Evolutionary conservation across 352 stramenopile genomes (phyloP).

Genomic region (Aphanomyces euteiches): DNA sequence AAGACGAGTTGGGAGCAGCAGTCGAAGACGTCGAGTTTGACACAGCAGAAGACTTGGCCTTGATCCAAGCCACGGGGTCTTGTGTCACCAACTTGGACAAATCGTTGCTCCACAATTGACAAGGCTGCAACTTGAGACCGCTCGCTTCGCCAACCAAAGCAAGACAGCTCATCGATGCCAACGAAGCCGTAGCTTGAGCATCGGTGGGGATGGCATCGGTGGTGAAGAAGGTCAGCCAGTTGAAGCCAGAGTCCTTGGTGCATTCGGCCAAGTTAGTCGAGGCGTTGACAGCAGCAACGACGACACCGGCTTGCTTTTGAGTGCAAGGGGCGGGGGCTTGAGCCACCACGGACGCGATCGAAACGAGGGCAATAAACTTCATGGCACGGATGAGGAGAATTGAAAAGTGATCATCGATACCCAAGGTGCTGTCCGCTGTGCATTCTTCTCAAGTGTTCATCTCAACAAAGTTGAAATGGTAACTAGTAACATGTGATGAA

Average conservation of each 20-base stretch:
- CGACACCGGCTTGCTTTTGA: slow-evolving; percentile 82
- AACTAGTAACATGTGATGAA: slow-evolving; percentile 32
- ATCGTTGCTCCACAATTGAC: not conserved
- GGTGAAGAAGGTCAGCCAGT: not conserved
- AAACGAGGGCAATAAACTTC: slow-evolving; percentile 60
- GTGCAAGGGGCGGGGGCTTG: slow-evolving; percentile 87
- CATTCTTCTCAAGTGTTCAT: slow-evolving; percentile 71
- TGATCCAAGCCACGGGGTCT: not conserved
- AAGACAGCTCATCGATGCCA: not conserved
- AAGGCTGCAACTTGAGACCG: not conserved
- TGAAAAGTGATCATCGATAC: slow-evolving; percentile 86
- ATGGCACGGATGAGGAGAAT: slow-evolving; percentile 53
- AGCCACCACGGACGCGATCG: slow-evolving; percentile 67
- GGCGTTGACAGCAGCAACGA: slow-evolving; percentile 41
- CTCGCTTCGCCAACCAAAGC: not conserved
- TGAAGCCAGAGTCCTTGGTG: not conserved
- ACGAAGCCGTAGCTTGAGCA: not conserved
- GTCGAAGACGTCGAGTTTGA: no score
- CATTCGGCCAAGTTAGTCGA: not conserved
- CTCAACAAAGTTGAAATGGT: slow-evolving; percentile 68
- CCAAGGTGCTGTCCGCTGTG: slow-evolving; percentile 55
- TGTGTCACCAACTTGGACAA: not conserved
- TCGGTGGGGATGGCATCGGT: not conserved
- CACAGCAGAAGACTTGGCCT: not conserved
- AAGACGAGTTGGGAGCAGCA: not conserved